Evolutionary conservation across 306 rosid genomes (phyloP).

Genomic region (Mimosa bimucronata): DNA sequence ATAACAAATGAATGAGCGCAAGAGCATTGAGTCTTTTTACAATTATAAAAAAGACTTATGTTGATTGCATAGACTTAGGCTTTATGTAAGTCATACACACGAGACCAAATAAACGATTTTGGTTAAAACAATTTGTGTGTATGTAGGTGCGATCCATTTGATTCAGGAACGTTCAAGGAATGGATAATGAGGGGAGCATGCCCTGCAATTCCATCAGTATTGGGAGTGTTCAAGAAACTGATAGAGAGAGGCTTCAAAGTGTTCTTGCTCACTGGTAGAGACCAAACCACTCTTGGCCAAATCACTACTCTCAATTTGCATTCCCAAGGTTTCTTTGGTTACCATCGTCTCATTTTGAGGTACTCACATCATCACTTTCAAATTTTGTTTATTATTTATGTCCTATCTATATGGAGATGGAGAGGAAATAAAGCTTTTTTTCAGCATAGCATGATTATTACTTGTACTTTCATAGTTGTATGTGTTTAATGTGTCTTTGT

Average conservation of each 20-base stretch:
- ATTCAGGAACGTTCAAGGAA: conserved; percentile 63
- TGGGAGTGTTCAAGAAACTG: conserved; percentile 48
- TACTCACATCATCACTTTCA: too few relatives aligned
- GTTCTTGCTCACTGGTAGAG: conserved; percentile 79
- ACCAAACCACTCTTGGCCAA: conserved; percentile 50
- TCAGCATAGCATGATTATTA: background rate
- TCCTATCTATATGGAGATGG: too few relatives aligned
- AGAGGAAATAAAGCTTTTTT: background rate
- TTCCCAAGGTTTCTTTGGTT: conserved; percentile 67
- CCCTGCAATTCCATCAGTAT: conserved; percentile 51
- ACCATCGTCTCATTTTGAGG: conserved; percentile 62
- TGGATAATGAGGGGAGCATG: conserved; percentile 75
- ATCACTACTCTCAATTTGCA: conserved; percentile 66
- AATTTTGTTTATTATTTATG: too few relatives aligned
- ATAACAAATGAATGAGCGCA: too few relatives aligned
- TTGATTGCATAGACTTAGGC: too few relatives aligned
- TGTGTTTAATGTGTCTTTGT: background rate
- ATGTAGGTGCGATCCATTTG: conserved; percentile 84
- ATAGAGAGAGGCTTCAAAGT: conserved; percentile 65
- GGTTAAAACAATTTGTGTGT: too few relatives aligned
- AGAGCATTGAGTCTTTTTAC: too few relatives aligned
- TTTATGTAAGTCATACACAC: too few relatives aligned
- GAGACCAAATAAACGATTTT: too few relatives aligned
- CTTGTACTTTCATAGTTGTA: background rate
- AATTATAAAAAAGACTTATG: too few relatives aligned